phyloP scores from a whole-genome alignment of 768 basidiomycete genomes.

The Glaciozyma antarctica region DNA sequence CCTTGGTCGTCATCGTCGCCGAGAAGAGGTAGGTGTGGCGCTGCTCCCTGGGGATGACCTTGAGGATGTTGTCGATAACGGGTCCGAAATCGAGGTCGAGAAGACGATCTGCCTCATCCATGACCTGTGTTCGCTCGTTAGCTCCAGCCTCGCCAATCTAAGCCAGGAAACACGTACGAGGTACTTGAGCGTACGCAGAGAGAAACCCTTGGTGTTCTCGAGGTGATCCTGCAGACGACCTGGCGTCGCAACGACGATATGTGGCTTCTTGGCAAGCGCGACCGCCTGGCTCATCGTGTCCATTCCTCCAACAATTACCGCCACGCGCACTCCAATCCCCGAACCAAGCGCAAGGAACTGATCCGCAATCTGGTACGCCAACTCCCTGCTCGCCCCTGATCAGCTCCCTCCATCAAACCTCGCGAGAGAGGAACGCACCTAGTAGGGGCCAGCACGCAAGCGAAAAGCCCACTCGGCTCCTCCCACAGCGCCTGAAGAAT shows the following conservation, averaged over 20 bases:
- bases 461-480: slow-evolving; percentile 84
- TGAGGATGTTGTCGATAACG: slow-evolving; percentile 90
- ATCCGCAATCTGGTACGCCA: slow-evolving; percentile 96
- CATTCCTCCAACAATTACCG: slow-evolving; percentile 90
- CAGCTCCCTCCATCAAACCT: background rate
- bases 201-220: slow-evolving; percentile 96
- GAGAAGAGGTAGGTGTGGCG: slow-evolving; percentile 93
- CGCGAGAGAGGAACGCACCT: slow-evolving; percentile 39
- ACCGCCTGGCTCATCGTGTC: slow-evolving; percentile 71
- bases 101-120: slow-evolving; percentile 92
- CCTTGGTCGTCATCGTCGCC: slow-evolving; percentile 98
- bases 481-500: slow-evolving; percentile 96
- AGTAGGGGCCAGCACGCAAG: slow-evolving; percentile 90
- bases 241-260: slow-evolving; percentile 90
- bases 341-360: slow-evolving; percentile 88
- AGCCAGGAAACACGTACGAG: slow-evolving; percentile 49
- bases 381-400: slow-evolving; percentile 50
- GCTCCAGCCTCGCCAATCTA: background rate
- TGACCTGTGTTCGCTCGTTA: slow-evolving; percentile 50
- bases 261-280: slow-evolving; percentile 83
- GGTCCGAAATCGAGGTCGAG: slow-evolving; percentile 95
- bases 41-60: slow-evolving; percentile 76
- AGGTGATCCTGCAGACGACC: slow-evolving; percentile 87
- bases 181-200: slow-evolving; percentile 71
- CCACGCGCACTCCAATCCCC: slow-evolving; percentile 81